Percentiles rank a stretch among this genome's conserved stretches.
phyloP scores from a whole-genome alignment of 73 alveolate genomes.

The Diophrys appendiculata region DNA sequence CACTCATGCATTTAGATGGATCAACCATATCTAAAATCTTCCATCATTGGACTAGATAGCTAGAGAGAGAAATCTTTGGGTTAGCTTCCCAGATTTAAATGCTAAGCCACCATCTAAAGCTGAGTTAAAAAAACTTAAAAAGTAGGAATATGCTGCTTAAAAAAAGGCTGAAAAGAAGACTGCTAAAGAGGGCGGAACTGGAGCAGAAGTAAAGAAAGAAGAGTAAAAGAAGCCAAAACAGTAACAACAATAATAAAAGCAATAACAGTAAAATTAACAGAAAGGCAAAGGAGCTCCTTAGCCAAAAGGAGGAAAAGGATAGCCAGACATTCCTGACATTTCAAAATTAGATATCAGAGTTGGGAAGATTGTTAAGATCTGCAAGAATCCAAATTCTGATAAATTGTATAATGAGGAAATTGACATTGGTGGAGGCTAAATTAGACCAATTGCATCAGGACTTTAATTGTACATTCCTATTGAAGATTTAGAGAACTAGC shows the following conservation, averaged over 20 bases:
- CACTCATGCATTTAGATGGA: constrained; percentile 82
- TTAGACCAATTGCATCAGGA: constrained; percentile 95
- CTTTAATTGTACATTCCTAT: constrained; percentile 80
- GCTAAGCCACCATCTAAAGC: constrained; percentile 1
- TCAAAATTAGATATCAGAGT: constrained; percentile 72
- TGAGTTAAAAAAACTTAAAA: too few relatives aligned
- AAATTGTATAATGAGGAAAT: constrained; percentile 89
- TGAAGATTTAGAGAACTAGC: constrained; percentile 78
- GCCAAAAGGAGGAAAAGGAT: background rate
- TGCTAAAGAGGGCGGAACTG: background rate
- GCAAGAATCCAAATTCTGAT: constrained; percentile 80
- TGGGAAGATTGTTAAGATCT: constrained; percentile 68
- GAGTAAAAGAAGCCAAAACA: background rate
- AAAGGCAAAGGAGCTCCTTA: too few relatives aligned
- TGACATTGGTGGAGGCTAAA: constrained; percentile 94
- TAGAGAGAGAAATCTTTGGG: constrained; percentile 29
- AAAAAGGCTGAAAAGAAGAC: background rate
- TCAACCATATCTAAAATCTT: constrained; percentile 79
- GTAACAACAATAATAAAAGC: background rate
- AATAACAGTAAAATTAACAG: background rate
- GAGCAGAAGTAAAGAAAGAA: background rate
- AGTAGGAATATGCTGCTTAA: too few relatives aligned
- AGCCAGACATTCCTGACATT: constrained; percentile 38
- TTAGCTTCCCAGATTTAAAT: constrained; percentile 39
- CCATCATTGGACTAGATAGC: constrained; percentile 65